Evolutionary conservation across 495 filamentous ascomycete genomes (phyloP), one percentile per base, ranked within the genome.

Genomic region (Lophium mytilinum): DNA sequence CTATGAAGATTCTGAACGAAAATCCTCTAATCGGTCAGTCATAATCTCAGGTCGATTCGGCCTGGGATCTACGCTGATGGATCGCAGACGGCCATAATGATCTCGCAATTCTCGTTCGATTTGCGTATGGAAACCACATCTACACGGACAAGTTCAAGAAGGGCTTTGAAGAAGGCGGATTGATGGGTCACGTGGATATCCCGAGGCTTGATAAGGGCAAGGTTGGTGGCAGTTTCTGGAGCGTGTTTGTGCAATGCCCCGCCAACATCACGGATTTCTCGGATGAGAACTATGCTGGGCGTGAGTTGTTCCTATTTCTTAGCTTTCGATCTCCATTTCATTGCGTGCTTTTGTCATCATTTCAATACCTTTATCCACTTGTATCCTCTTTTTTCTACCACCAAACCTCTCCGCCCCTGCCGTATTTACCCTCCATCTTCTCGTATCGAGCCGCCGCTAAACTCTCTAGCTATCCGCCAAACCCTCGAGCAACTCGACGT

Each of bases 1-100:
- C 87, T 8, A 73, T 81, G 11, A 76, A 73, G 47, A 89, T 96
- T 49, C 71, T 95, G 18, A 73, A 70, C 9, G 70, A 81, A n/a
- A 89, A 85, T 4, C 90, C 89, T 11, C 70, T 95, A 57, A 92
- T 95, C 70, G 89, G 86, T 89, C 18, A 30, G 51, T 48, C 45
- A 33, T 36, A 40, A 18, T 15, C 40, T 51, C 14, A 1, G 3
- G 6, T 30, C 8, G 37, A 30, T 9, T 15, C 4, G 1, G 34
- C n/a, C 21, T 36, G 24, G 7, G 3, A 1, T 35, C 12, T 37
- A 6, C 42, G 5, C 3, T 21, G 12, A 39, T 15, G 15, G 21
- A 14, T 19, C 17, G 18, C 61, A 94, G 92, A 97, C 71, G 91
- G 92, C 2, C 93, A 98, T 68, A 85, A 95, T 76, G 93, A 98